A percentile compares a stretch with the other conserved stretches of the same genome.
Evolutionary conservation across 2,329 filamentous ascomycete species (phyloP).

Genomic region (Pseudogymnoascus sp.): DNA sequence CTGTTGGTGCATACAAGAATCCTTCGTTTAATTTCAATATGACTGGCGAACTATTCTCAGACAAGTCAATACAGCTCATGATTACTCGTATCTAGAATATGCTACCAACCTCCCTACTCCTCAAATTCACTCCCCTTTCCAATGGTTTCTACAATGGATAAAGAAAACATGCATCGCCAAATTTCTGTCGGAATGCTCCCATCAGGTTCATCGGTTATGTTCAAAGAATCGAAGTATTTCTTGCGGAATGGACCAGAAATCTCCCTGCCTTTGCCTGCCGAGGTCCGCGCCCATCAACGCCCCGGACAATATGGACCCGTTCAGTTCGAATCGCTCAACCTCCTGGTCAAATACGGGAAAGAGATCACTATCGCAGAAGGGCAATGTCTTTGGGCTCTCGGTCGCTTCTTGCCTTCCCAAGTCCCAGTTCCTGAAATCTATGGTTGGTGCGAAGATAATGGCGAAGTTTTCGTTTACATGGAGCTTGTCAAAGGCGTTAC

Average conservation of each 20-base stretch:
- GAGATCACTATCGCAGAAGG: slow-evolving; percentile 24
- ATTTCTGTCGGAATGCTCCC: background rate
- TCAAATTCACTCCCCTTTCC: background rate
- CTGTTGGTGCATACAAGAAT: no score
- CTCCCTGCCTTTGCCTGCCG: background rate
- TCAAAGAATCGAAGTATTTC: background rate
- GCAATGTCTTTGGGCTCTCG: slow-evolving; percentile 26
- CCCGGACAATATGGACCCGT: slow-evolving; percentile 17
- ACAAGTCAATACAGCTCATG: no score
- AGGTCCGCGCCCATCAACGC: background rate
- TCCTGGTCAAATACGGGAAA: slow-evolving; percentile 30
- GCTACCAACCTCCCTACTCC: background rate
- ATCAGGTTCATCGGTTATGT: background rate
- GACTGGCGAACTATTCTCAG: no score
- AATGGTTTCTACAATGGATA: background rate
- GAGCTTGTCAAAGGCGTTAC: slow-evolving; percentile 17
- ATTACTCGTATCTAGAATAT: background rate
- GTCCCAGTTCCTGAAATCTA: slow-evolving; percentile 32
- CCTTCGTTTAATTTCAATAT: no score
- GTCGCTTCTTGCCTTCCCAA: slow-evolving; percentile 16
- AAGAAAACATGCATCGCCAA: background rate
- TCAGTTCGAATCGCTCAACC: slow-evolving; percentile 24
- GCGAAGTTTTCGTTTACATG: slow-evolving; percentile 25
- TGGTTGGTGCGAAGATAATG: slow-evolving; percentile 24
- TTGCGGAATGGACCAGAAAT: background rate